These are phyloP conservation scores for Urostyla sp. DNA, from an alignment of 73 alveolate species.

Conservation along the genomic window DNA sequence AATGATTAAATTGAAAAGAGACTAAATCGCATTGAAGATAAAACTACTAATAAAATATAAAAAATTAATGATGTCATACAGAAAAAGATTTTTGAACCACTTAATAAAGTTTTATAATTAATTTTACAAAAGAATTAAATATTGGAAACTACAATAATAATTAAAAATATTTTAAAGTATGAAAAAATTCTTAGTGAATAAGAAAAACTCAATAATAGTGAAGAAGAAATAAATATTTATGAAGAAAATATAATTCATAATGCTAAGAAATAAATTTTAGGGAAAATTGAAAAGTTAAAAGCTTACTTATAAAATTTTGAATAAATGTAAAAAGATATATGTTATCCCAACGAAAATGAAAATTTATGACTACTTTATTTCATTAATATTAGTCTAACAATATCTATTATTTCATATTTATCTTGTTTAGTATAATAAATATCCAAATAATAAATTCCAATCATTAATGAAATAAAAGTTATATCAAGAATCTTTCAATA, in stretches of 20 bases:
- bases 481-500: slow-evolving; percentile 26
- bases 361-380: too few relatives aligned
- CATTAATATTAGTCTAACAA: too few relatives aligned
- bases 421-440: too few relatives aligned
- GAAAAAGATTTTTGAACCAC: slow-evolving; percentile 1
- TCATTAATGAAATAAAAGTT: too few relatives aligned
- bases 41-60: slow-evolving; percentile 13
- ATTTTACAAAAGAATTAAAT: slow-evolving; percentile 6
- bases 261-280: not conserved
- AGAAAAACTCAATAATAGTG: not conserved
- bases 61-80: not conserved
- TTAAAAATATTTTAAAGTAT: slow-evolving; percentile 7
- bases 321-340: slow-evolving; percentile 27
- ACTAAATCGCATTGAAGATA: slow-evolving; percentile 22
- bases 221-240: not conserved
- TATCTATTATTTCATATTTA: too few relatives aligned
- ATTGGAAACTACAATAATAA: not conserved
- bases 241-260: not conserved
- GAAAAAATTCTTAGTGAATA: slow-evolving; percentile 12
- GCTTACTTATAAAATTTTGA: slow-evolving; percentile 13
- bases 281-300: slow-evolving; percentile 12
- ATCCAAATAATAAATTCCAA: too few relatives aligned
- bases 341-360: too few relatives aligned
- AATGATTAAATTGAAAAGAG: slow-evolving; percentile 9
- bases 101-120: not conserved